Evolutionary conservation across 441 rosid genomes (phyloP).

Genomic region (Euphorbia schlechtendalii): DNA sequence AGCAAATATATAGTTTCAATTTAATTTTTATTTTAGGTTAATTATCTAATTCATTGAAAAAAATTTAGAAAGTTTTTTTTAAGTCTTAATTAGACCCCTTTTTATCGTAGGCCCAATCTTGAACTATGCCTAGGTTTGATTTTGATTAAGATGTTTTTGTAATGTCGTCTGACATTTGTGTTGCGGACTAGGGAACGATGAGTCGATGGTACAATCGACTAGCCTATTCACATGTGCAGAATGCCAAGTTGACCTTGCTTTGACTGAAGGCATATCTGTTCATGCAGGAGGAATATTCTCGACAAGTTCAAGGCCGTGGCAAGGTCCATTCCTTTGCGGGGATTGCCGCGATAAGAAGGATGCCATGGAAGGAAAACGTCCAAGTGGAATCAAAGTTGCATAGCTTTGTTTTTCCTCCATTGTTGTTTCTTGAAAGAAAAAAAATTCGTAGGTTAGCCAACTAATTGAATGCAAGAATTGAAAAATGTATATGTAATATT

Average conservation of each 20-base stretch:
- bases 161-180: background rate
- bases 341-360: slow-evolving; percentile 73
- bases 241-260: slow-evolving; percentile 70
- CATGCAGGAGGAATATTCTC: slow-evolving; percentile 77
- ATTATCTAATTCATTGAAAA: too few species aligned
- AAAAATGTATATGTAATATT: slow-evolving; percentile 34
- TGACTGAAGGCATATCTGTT: slow-evolving; percentile 72
- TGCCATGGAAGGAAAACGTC: slow-evolving; percentile 91
- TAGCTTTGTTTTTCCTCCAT: slow-evolving; percentile 27
- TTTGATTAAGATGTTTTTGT: too few species aligned
- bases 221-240: slow-evolving; percentile 65
- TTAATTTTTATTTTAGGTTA: too few species aligned
- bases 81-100: too few species aligned
- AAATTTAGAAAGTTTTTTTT: too few species aligned
- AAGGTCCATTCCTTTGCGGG: slow-evolving; percentile 77
- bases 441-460: slow-evolving; percentile 17
- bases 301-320: slow-evolving; percentile 66
- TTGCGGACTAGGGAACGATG: slow-evolving; percentile 63
- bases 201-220: slow-evolving; percentile 33
- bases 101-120: too few species aligned
- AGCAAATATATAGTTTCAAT: too few species aligned
- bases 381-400: slow-evolving; percentile 60
- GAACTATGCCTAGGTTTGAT: too few species aligned
- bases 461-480: slow-evolving; percentile 12
- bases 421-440: slow-evolving; percentile 20